A percentile compares a stretch with the other conserved stretches of the same genome.
Evolutionary conservation across 2,329 filamentous ascomycete genomes (phyloP).

Genomic region (Stagonosporopsis cucurbitacearum): DNA sequence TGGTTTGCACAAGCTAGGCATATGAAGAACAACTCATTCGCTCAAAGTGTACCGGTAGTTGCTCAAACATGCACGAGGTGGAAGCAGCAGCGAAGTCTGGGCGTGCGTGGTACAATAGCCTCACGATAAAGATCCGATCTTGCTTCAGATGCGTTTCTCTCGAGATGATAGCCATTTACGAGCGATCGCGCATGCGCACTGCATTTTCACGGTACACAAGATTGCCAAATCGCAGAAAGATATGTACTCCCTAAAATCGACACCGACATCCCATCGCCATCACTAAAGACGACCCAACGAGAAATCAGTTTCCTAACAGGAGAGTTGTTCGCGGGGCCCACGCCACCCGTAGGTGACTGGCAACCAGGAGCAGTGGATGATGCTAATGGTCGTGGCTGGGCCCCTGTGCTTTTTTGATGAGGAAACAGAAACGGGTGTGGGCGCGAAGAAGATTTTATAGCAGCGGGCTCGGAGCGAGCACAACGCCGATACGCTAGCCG

Average conservation of each 20-base stretch:
- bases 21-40: not conserved
- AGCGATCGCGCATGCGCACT: no score
- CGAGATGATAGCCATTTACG: not conserved
- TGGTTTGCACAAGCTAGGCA: no score
- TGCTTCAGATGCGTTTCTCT: not conserved
- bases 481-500: slow-evolving; percentile 14
- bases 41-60: not conserved
- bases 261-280: slow-evolving; percentile 74
- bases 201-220: not conserved
- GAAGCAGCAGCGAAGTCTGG: not conserved
- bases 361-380: slow-evolving; percentile 68
- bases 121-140: not conserved
- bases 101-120: not conserved
- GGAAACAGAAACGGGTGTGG: slow-evolving; percentile 51
- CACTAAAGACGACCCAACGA: slow-evolving; percentile 73
- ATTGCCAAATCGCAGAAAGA: slow-evolving; percentile 23
- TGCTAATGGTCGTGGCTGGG: slow-evolving; percentile 72
- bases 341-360: slow-evolving; percentile 65
- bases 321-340: slow-evolving; percentile 69
- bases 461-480: slow-evolving; percentile 10
- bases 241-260: slow-evolving; percentile 72
- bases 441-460: slow-evolving; percentile 14
- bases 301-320: slow-evolving; percentile 72
- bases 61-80: not conserved
- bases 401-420: slow-evolving; percentile 65